These are phyloP conservation scores for Brassica rapa DNA, from an alignment of 345 rosid species.

Conservation along the genomic window DNA sequence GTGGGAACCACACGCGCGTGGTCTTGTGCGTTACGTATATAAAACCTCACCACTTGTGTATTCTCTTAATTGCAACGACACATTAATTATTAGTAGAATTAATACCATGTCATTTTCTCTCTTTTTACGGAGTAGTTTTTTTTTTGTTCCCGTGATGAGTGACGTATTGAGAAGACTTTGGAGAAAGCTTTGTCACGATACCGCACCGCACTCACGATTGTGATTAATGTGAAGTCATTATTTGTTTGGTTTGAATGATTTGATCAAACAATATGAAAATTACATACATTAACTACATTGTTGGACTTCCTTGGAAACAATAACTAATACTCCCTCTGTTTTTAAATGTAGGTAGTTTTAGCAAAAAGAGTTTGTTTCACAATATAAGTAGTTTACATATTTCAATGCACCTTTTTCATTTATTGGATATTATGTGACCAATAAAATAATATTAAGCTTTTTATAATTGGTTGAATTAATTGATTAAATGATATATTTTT, in stretches of 20 bases:
- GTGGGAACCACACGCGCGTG: constrained; percentile 35
- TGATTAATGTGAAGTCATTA: neutral
- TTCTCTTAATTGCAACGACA: constrained; percentile 33
- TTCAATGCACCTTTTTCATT: too few species aligned
- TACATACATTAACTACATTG: neutral
- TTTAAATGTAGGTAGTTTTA: too few species aligned
- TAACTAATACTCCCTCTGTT: too few species aligned
- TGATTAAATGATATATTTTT: too few species aligned
- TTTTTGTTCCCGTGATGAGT: constrained; percentile 17
- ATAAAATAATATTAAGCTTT: too few species aligned
- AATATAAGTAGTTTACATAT: too few species aligned
- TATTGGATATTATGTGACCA: too few species aligned
- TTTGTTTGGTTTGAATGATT: neutral
- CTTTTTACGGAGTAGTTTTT: constrained; percentile 5
- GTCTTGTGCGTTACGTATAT: constrained; percentile 21
- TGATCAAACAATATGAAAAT: neutral
- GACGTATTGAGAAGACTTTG: constrained; percentile 28
- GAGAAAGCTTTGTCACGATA: constrained; percentile 7
- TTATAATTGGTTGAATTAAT: too few species aligned
- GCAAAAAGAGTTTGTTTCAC: too few species aligned
- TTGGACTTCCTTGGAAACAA: neutral
- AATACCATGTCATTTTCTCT: constrained; percentile 36
- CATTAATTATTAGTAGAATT: constrained; percentile 30
- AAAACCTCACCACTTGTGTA: constrained; percentile 35
- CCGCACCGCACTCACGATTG: neutral